These are phyloP conservation scores for Pachyrhizus erosus DNA, from an alignment of 306 rosid genomes.

Conservation along the genomic window DNA sequence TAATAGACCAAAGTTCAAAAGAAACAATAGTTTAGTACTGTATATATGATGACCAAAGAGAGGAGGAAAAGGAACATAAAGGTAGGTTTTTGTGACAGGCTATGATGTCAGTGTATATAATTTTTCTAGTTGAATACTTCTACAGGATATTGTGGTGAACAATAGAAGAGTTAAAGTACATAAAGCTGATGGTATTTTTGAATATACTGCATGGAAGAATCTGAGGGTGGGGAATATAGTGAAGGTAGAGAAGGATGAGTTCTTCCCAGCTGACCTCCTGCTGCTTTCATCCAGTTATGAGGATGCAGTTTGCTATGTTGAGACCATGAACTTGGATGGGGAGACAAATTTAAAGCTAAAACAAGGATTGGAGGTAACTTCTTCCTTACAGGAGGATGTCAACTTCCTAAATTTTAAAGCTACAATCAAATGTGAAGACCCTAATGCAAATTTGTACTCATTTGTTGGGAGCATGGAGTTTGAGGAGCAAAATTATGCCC, in stretches of 20 bases:
- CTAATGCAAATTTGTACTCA: not conserved
- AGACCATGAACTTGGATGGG: too few relatives aligned
- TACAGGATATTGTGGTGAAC: not conserved
- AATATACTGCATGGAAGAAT: too few relatives aligned
- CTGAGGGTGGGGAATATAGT: too few relatives aligned
- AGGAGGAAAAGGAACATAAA: not conserved
- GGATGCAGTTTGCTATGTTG: too few relatives aligned
- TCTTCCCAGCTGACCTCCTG: too few relatives aligned
- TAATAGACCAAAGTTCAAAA: not conserved
- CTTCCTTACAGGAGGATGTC: not conserved
- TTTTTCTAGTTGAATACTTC: not conserved
- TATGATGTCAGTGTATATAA: not conserved
- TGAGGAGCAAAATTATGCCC: not conserved
- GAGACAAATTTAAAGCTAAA: constrained; percentile 5
- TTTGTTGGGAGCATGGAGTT: not conserved
- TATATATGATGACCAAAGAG: not conserved
- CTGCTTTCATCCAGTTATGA: too few relatives aligned
- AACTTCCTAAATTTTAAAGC: not conserved
- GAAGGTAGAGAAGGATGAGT: too few relatives aligned
- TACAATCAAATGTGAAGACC: constrained; percentile 5
- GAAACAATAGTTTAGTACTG: not conserved
- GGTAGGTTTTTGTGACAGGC: not conserved
- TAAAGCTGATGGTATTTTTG: not conserved
- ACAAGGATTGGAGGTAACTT: not conserved
- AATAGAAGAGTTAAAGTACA: not conserved